phyloP scores from a whole-genome alignment of 2,329 filamentous ascomycete genomes.

The Epicoccum nigrum region DNA sequence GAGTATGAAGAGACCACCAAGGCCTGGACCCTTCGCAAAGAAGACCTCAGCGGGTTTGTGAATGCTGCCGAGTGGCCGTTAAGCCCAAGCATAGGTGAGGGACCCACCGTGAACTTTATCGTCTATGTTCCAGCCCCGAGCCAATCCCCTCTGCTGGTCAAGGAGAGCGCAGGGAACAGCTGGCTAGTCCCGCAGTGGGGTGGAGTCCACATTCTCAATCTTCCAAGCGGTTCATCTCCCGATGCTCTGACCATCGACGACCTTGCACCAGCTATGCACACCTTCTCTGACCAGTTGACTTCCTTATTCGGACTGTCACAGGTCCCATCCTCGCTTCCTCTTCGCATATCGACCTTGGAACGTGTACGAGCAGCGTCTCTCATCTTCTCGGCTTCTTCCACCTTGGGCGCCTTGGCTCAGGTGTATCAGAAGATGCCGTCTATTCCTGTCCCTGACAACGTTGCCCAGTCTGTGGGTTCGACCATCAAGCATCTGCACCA shows the following conservation, averaged over 20 bases:
- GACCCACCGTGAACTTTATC: conserved; percentile 95
- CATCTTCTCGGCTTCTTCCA: conserved; percentile 87
- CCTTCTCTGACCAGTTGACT: conserved; percentile 88
- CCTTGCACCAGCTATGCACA: conserved; percentile 81
- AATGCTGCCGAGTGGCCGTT: conserved; percentile 98
- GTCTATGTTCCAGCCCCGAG: conserved; percentile 80
- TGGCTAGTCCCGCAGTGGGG: conserved; percentile 99
- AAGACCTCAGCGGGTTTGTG: conserved; percentile 91
- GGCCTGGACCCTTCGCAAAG: conserved; percentile 74
- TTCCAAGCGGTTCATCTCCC: conserved; percentile 46
- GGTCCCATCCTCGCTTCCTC: conserved; percentile 76
- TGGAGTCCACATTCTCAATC: conserved; percentile 72
- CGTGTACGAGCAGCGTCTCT: conserved; percentile 87
- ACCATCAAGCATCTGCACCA: conserved; percentile 78
- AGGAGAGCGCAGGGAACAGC: conserved; percentile 68
- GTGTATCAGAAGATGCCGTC: conserved; percentile 80
- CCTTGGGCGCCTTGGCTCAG: conserved; percentile 88
- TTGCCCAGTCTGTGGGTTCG: conserved; percentile 82
- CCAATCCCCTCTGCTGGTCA: conserved; percentile 65
- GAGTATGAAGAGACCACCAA: conserved; percentile 60
- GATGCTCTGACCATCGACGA: conserved; percentile 66
- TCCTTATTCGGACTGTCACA: conserved; percentile 85
- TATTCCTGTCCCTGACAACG: conserved; percentile 87
- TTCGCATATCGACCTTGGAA: conserved; percentile 82
- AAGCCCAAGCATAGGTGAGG: conserved; percentile 88